Evolutionary conservation across 2,329 filamentous ascomycete genomes (phyloP).

Genomic region (Cercospora sesami): DNA sequence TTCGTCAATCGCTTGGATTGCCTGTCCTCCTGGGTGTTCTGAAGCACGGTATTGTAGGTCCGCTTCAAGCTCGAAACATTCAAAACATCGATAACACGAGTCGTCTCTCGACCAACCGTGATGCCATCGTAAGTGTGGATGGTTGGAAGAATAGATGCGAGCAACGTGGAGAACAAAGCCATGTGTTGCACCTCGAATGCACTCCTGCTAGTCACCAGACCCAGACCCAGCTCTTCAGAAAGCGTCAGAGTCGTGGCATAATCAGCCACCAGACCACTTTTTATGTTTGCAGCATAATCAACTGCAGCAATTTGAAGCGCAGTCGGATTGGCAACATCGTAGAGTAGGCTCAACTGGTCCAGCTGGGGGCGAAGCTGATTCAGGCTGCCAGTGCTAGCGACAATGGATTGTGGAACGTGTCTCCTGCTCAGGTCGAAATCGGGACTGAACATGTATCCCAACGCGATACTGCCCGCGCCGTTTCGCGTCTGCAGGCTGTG

Average conservation of each 20-base stretch:
- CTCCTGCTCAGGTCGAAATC: constrained; percentile 93
- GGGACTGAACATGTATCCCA: constrained; percentile 96
- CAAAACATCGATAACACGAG: constrained; percentile 78
- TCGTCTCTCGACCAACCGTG: constrained; percentile 76
- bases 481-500: constrained; percentile 81
- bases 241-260: constrained; percentile 78
- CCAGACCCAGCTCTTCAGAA: constrained; percentile 87
- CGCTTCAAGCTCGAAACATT: constrained; percentile 69
- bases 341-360: constrained; percentile 88
- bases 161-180: constrained; percentile 79
- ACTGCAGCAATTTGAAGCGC: constrained; percentile 89
- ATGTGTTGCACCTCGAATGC: constrained; percentile 94
- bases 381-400: constrained; percentile 82
- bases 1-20: constrained; percentile 62
- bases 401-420: constrained; percentile 84
- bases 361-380: constrained; percentile 77
- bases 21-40: constrained; percentile 57
- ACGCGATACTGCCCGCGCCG: constrained; percentile 84
- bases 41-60: constrained; percentile 66
- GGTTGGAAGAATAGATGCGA: constrained; percentile 76
- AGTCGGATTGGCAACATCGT: constrained; percentile 87
- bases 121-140: constrained; percentile 79
- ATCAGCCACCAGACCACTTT: constrained; percentile 76
- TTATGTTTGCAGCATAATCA: constrained; percentile 68
- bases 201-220: constrained; percentile 79